Base-by-base conservation (phyloP, 2,329 filamentous ascomycete genomes). In the Neurospora sp. region DNA sequence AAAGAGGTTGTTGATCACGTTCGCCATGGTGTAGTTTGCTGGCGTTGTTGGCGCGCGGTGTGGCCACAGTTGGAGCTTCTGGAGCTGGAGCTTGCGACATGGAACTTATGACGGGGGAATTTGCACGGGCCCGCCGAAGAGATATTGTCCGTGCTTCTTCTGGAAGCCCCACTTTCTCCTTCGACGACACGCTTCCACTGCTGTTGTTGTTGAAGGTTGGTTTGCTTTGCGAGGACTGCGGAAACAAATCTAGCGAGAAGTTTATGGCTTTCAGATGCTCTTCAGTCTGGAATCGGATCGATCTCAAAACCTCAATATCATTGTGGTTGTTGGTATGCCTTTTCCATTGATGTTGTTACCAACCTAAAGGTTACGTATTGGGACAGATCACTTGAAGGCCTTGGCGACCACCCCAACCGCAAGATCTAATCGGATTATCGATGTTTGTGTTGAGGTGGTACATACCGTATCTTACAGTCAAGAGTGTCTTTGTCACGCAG, bases 1-100 rank as follows among this genome's bases (percentile, higher is more conserved):
- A 76, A 93, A 87, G 77, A 92, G 80, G 78, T 87, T 88, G 81
- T 91, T 91, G 75, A 92, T 78, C 74, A 91, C 80, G 76, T 85
- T 83, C 74, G 85, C 85, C 86, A 88, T 88, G 78, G 66, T 75
- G 70, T 69, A 67, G 70, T 57, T 41, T 43, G 69, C 46, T 33
- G 46, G 46, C 46, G 46, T 57, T 57, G 46, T 57, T 57, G 46
- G 46, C 46, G 46, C 46, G 46, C 46, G 46, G 12, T 57, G 46
- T 57, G 46, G 23, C 23, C 46, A 57, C 46, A 17, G 40, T 23
- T 68, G 65, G 72, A 67, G 62, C 66, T 41, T 36, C 23, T 57
- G 68, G 65, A 69, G 57, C 57, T 66, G 38, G 68, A 67, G 37
- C 36, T 66, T 57, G 46, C 46, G 46, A 57, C 19, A 57, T 57